These are phyloP conservation scores for Aegilops speltoides DNA, from an alignment of 176 grass and related monocot species.

Conservation along the genomic window DNA sequence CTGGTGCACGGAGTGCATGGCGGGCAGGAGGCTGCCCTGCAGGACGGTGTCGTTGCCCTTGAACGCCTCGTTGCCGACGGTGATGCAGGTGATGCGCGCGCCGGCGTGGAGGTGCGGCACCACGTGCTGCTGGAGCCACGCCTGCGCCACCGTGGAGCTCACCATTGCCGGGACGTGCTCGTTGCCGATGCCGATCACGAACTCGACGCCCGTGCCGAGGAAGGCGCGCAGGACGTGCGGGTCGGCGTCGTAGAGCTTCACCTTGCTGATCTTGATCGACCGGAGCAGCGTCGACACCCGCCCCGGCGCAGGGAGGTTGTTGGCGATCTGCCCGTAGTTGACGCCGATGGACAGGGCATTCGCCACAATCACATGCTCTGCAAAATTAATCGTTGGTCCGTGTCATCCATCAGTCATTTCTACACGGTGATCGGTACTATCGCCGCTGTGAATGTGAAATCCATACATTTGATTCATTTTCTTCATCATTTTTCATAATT, in stretches of 20 bases:
- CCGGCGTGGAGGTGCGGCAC: conserved; percentile 41
- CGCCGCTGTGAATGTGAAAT: neutral
- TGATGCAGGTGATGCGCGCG: conserved; percentile 69
- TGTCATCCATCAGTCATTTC: neutral
- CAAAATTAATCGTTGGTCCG: neutral
- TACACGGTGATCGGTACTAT: neutral
- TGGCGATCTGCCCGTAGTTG: conserved; percentile 79
- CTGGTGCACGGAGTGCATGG: conserved; percentile 59
- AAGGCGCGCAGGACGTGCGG: conserved; percentile 59
- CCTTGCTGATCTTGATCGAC: conserved; percentile 58
- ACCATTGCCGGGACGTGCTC: conserved; percentile 49
- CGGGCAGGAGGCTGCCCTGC: conserved; percentile 51
- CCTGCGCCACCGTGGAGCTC: conserved; percentile 35
- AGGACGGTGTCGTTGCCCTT: conserved; percentile 44
- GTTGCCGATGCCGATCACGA: conserved; percentile 67
- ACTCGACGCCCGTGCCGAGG: conserved; percentile 61
- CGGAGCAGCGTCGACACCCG: conserved; percentile 57
- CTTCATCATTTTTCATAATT: neutral
- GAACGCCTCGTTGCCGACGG: conserved; percentile 78
- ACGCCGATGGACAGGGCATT: conserved; percentile 52
- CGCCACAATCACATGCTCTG: conserved; percentile 4
- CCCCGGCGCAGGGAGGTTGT: conserved; percentile 55
- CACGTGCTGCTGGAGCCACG: conserved; percentile 56
- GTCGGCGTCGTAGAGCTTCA: conserved; percentile 79
- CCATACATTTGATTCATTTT: neutral